Percentiles rank a stretch among this genome's conserved stretches.
Evolutionary conservation across 345 rosid genomes (phyloP).

Genomic region (Microthlaspi erraticum): DNA sequence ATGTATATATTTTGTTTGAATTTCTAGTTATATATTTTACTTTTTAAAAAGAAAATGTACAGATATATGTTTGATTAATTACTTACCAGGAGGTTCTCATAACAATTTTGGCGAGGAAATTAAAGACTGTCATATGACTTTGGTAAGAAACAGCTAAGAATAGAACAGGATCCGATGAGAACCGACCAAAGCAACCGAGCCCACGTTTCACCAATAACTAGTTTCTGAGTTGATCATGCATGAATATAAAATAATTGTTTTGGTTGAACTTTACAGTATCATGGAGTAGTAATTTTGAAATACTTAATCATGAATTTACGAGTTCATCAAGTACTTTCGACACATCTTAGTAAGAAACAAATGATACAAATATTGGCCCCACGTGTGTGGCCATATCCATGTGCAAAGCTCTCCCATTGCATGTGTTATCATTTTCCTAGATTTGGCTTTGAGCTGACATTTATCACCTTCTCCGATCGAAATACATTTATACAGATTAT

Average conservation of each 20-base stretch:
- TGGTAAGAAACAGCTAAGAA: slow-evolving; percentile 20
- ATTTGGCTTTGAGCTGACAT: slow-evolving; percentile 29
- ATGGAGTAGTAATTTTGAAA: too few relatives aligned
- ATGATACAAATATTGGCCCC: slow-evolving; percentile 16
- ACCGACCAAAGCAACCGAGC: slow-evolving; percentile 29
- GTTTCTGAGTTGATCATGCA: slow-evolving; percentile 17
- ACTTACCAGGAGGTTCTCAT: too few relatives aligned
- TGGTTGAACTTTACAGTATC: too few relatives aligned
- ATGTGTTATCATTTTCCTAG: slow-evolving; percentile 35
- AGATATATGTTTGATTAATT: too few relatives aligned
- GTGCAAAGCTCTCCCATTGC: slow-evolving; percentile 29
- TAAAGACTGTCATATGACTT: neutral
- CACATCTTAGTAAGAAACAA: neutral
- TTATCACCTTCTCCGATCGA: slow-evolving; percentile 20
- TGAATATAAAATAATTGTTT: neutral
- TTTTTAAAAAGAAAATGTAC: too few relatives aligned
- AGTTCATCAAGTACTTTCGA: slow-evolving; percentile 16
- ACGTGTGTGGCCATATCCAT: slow-evolving; percentile 41
- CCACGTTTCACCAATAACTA: slow-evolving; percentile 21
- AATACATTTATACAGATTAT: neutral
- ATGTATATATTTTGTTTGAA: neutral
- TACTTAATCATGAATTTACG: slow-evolving; percentile 27
- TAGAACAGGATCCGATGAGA: slow-evolving; percentile 5
- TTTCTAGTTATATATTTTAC: too few relatives aligned
- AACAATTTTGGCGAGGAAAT: neutral